Evolutionary conservation across 768 basidiomycete genomes (phyloP).

Genomic region (Lactarius sp.): DNA sequence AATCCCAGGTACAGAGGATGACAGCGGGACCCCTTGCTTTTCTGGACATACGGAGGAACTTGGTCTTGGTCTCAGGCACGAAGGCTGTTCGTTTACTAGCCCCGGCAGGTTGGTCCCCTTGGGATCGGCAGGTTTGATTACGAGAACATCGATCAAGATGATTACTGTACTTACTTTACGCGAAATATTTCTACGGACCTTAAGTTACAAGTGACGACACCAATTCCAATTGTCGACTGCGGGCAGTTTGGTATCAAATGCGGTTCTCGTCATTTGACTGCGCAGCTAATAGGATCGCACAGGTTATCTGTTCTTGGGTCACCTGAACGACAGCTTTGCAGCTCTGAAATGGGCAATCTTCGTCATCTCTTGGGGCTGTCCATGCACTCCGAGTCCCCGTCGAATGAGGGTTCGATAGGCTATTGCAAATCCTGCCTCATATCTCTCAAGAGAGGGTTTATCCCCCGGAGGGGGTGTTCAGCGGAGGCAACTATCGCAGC

Average conservation of each 20-base stretch:
- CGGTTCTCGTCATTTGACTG: background rate
- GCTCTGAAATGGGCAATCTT: slow-evolving; percentile 28
- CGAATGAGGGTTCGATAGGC: slow-evolving; percentile 4
- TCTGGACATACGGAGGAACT: slow-evolving; percentile 15
- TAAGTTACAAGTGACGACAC: slow-evolving; percentile 8
- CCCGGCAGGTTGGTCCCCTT: background rate
- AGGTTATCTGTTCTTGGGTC: slow-evolving; percentile 25
- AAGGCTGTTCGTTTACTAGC: background rate
- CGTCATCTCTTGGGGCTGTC: background rate
- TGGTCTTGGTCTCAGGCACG: background rate
- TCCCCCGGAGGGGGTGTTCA: slow-evolving; percentile 28
- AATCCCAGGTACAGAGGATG: background rate
- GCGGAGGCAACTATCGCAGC: slow-evolving; percentile 29
- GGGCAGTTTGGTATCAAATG: background rate
- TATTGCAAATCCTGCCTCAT: slow-evolving; percentile 14
- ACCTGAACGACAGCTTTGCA: slow-evolving; percentile 27
- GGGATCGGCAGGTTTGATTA: background rate
- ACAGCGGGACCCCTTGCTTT: background rate
- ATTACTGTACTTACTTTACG: background rate
- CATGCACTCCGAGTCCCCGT: too few species aligned
- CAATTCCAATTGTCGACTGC: background rate
- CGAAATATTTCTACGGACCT: slow-evolving; percentile 17
- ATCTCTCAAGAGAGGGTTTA: slow-evolving; percentile 26
- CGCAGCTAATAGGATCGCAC: slow-evolving; percentile 13
- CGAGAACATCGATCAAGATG: slow-evolving; percentile 25